Evolutionary conservation across 345 rosid genomes (phyloP), one percentile per base, ranked within the genome.

Genomic region (Moricandia moricandioides): DNA sequence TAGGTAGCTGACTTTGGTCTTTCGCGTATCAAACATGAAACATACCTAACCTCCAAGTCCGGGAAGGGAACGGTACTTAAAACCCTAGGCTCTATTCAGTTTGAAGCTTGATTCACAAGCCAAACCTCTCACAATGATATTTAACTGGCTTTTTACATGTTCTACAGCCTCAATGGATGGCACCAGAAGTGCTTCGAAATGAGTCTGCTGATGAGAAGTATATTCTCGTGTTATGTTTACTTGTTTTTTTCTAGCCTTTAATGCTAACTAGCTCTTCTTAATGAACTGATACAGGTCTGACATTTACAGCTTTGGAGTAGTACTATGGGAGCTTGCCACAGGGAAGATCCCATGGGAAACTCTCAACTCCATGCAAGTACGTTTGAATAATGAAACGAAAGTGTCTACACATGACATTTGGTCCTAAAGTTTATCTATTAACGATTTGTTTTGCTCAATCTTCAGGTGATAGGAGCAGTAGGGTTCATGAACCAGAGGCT

Each of bases 1-100:
- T 83, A 92, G 97, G 99, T 95, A 70, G 95, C 95, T 58, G 99
- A 91, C 87, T 95, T 95, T 86, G 99, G 99, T 81, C 85, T 91
- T 63, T 95, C 99, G 3, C 96, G 99, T 78, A 86, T 95, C 70
- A 95, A 95, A 79, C 93, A 86, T 31, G 96, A 87, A 77, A 86
- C 97, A 24, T 90, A 79, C 82, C 86, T 95, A 45, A 82, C 89
- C 66, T 85, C 90, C 51, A 88, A 85, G 84, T 85, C 92, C 2
- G 97, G 97, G 71, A 91, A 85, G 76, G 99, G 99, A 79, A 95
- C 99, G 77, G 99, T 95, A 88, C 47, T 72, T 49, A 30, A 13
- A 35, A 31, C 45, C 67, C 43, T 43, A 52, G 17, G 2, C 12
- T 57, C 78, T 73, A 13, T 12, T 52, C n/a, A 6, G 37, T 54